phyloP scores from a whole-genome alignment of 2,329 filamentous ascomycete genomes.

The Calonectria leucothoes region DNA sequence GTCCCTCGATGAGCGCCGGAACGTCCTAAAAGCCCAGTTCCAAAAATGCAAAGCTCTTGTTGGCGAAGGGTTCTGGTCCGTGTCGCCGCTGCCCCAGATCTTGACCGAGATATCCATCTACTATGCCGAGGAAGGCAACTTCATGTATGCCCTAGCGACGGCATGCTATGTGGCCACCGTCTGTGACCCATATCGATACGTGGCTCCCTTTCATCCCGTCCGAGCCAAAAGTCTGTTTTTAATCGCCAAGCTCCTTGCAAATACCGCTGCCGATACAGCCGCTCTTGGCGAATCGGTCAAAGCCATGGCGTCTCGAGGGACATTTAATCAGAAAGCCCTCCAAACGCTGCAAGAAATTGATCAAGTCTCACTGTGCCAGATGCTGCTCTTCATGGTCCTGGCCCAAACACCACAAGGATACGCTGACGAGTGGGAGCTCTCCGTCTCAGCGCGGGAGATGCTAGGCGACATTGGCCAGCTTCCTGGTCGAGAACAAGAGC shows the following conservation, averaged over 20 bases:
- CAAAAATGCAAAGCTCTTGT: conserved; percentile 39
- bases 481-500: conserved; percentile 57
- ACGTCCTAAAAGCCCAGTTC: conserved; percentile 35
- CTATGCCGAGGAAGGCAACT: conserved; percentile 56
- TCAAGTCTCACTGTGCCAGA: conserved; percentile 65
- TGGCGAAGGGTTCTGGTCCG: conserved; percentile 55
- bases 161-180: conserved; percentile 60
- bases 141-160: conserved; percentile 57
- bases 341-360: conserved; percentile 57
- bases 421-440: conserved; percentile 59
- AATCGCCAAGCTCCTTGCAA: conserved; percentile 63
- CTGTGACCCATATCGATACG: conserved; percentile 62
- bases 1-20: conserved; percentile 41
- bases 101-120: conserved; percentile 59
- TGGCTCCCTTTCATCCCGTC: conserved; percentile 61
- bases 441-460: conserved; percentile 57
- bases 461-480: conserved; percentile 61
- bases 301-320: conserved; percentile 34
- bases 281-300: conserved; percentile 41
- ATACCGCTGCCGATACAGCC: conserved; percentile 56
- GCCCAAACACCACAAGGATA: conserved; percentile 55
- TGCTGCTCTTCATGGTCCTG: conserved; percentile 61
- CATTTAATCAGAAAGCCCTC: conserved; percentile 38
- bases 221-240: conserved; percentile 64
- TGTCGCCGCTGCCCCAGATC: conserved; percentile 60